Conservation (phyloP, 2,329 filamentous ascomycete genomes). For the Knufia fluminis region DNA sequence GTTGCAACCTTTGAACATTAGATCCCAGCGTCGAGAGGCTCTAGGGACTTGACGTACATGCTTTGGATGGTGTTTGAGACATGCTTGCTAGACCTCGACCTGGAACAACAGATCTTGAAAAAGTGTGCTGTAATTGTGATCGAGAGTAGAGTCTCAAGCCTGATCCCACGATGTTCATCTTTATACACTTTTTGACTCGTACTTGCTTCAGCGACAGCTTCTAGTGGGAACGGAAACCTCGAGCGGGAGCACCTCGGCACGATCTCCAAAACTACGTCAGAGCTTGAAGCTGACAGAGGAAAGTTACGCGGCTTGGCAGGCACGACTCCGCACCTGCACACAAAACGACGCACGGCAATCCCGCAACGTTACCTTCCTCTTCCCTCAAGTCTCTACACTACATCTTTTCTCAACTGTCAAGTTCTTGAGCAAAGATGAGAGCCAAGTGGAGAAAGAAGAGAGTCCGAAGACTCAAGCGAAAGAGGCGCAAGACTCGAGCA, state of each 20-base stretch:
- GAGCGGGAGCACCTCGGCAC: background rate
- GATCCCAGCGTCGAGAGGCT: background rate
- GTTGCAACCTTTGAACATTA: conserved; percentile 3
- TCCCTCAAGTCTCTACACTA: conserved; percentile 8
- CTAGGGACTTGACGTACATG: conserved; percentile 1
- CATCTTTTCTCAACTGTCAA: conserved; percentile 10
- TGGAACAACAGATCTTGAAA: background rate
- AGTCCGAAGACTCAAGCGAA: conserved; percentile 96
- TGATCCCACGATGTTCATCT: conserved; percentile 1
- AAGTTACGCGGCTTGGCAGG: background rate
- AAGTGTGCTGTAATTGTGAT: background rate
- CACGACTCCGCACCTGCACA: conserved; percentile 1
- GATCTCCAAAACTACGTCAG: background rate
- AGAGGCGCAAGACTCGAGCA: conserved; percentile 99
- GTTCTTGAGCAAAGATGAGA: conserved; percentile 50
- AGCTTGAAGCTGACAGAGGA: background rate
- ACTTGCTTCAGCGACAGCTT: background rate
- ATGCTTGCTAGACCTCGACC: background rate
- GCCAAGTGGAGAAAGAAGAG: conserved; percentile 99
- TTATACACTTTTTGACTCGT: background rate
- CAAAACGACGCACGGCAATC: background rate
- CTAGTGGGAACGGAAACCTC: background rate
- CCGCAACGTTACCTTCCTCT: background rate
- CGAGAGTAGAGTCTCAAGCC: background rate
- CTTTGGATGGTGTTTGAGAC: conserved; percentile 9